Evolutionary conservation across 1,284 basidiomycete species (phyloP), one percentile per base, ranked within the genome.

Genomic region (Coniferiporia sulphurascens): DNA sequence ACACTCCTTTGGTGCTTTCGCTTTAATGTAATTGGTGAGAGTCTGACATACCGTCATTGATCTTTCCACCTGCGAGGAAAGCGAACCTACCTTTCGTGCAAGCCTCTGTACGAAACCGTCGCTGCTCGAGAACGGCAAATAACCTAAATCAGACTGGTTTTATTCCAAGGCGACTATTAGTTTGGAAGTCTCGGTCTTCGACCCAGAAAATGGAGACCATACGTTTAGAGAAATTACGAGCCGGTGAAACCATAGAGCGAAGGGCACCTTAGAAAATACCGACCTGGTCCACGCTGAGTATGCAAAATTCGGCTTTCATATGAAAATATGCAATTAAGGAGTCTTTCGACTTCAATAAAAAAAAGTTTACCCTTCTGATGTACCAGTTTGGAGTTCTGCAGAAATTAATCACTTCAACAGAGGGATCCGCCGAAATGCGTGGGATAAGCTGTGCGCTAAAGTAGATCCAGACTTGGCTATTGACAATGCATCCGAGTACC

Each of bases 361-460:
- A 32, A 34, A 15, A 49, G 50, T 74, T 65, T 66, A 80, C 80
- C 58, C 76, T 74, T 4, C 76, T 74, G 7, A 73, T 53, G 64
- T 64, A 63, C 64, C 79, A 84, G 63, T 79, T 77, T 43, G 77
- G 79, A 44, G 78, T 81, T 53, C 82, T 73, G 62, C 76, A 78
- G 64, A 84, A 79, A 64, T 82, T 81, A 61, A 78, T 69, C 44
- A 86, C 74, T 61, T 77, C 64, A n/a, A 78, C 76, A 9, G 76
- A 73, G 17, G 74, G 71, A 63, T 83, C 80, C 50, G 70, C 66
- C 17, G 79, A 72, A 53, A 83, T 79, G 57, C 74, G 68, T 36
- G 81, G 80, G 35, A 84, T 66, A 46, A 84, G 74, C 63, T 84
- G 81, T 10, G 79, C 80, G 17, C 83, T 83, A 63, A 9, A 49